Conservation (phyloP, 2,329 filamentous ascomycete species). For the Coniochaeta sp. region DNA sequence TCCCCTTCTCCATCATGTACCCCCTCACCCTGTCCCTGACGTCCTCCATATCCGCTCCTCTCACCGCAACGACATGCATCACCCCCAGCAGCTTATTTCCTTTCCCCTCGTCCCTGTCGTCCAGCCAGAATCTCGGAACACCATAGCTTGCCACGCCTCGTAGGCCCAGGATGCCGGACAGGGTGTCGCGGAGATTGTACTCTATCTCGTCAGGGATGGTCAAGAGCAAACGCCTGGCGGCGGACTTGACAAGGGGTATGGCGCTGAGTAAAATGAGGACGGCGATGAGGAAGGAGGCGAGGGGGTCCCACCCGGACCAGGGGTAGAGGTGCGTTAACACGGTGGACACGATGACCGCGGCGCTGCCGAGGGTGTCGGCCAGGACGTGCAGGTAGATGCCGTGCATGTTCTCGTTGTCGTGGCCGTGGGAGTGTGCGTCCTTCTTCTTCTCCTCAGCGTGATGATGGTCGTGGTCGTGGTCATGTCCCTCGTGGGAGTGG, state of each 20-base stretch:
- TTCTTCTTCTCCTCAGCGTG: constrained; percentile 27
- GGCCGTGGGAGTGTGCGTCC: constrained; percentile 38
- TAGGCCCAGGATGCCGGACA: constrained; percentile 76
- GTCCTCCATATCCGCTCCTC: constrained; percentile 69
- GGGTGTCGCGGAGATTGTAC: constrained; percentile 77
- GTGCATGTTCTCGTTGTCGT: constrained; percentile 95
- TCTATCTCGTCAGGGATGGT: constrained; percentile 80
- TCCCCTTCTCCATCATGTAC: constrained; percentile 63
- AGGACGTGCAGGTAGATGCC: constrained; percentile 95
- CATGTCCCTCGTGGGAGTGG: constrained; percentile 20
- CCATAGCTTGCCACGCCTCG: constrained; percentile 80
- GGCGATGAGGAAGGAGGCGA: constrained; percentile 91
- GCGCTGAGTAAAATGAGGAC: constrained; percentile 90
- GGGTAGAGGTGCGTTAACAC: constrained; percentile 78
- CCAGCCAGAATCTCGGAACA: constrained; percentile 87
- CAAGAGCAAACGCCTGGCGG: constrained; percentile 74
- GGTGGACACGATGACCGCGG: constrained; percentile 90
- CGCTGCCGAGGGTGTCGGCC: constrained; percentile 88
- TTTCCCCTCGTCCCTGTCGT: constrained; percentile 50
- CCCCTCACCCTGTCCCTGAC: constrained; percentile 69
- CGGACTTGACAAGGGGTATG: constrained; percentile 77
- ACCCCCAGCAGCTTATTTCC: constrained; percentile 64
- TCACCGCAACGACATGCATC: constrained; percentile 75
- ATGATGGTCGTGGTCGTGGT: constrained; percentile 22
- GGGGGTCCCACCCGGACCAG: constrained; percentile 90